Base-by-base conservation (phyloP, 2,329 filamentous ascomycete genomes). In the Cytospora piceicola region DNA sequence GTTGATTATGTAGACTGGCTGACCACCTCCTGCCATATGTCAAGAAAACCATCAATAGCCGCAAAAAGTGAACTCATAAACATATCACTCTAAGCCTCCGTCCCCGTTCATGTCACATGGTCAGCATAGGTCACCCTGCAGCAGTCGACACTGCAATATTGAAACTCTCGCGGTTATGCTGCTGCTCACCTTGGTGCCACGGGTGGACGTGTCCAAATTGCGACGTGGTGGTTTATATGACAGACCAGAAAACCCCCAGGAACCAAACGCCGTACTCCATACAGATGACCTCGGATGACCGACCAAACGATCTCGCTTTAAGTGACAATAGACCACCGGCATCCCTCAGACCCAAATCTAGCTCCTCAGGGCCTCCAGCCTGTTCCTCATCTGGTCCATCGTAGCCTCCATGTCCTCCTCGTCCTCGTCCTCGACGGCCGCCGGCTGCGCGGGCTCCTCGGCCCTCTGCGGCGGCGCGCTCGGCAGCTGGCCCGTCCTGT, bases 331-430 rank as follows among this genome's bases (percentile, higher is more conserved):
- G 39, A 29, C 29, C 27, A 29, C n/a, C 8, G 27, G n/a, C 24
- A 20, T 51, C 22, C 46, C n/a, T 24, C 2, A 24, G 15, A 20
- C n/a, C n/a, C 46, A 22, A 14, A 27, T 39, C 71, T 77, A 97
- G 78, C 93, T 97, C 85, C 95, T 91, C 75, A 98, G 79, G 42
- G 94, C 94, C 80, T 98, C 93, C 72, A 99, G 78, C 57, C 94
- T 85, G 71, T 93, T 93, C 75, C 94, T 85, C 95, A 98, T 98
- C 81, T 96, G 91, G 72, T 93, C 90, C 80, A 98, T 87, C 81
- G 95, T 93, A 57, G 91, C 93, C 78, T 97, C 93, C 68, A 92
- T 89, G 72, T 95, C 91, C 74, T 94, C 90, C 73, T 96, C 92
- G 67, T 93, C 91, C 70, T 93, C 88, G 65, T 85, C 90, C 77